Evolutionary conservation across 2,329 filamentous ascomycete genomes (phyloP).

Genomic region (Fusarium nelsonii): DNA sequence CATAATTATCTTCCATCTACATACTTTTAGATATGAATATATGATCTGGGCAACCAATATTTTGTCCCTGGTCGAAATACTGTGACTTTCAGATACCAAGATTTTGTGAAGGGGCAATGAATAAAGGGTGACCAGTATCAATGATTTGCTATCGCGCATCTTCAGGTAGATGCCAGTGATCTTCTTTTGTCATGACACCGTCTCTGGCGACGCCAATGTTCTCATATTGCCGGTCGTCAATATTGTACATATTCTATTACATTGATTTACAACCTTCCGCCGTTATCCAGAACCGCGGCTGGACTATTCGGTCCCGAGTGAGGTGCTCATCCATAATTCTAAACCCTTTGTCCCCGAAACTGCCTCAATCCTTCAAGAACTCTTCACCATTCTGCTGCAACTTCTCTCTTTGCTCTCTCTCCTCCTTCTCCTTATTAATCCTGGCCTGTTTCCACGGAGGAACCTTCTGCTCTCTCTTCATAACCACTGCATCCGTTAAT

Average conservation of each 20-base stretch:
- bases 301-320: neutral
- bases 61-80: conserved; percentile 10
- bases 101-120: neutral
- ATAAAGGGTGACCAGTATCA: neutral
- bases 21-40: conserved; percentile 28
- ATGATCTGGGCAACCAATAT: conserved; percentile 35
- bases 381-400: neutral
- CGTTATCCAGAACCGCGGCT: neutral
- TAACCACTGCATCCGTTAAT: conserved; percentile 44
- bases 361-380: neutral
- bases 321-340: neutral
- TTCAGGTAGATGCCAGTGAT: neutral
- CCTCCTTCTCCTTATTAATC: conserved; percentile 11
- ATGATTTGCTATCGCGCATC: neutral
- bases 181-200: neutral
- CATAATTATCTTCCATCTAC: conserved; percentile 35
- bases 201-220: neutral
- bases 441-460: conserved; percentile 24
- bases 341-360: neutral
- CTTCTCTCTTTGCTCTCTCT: neutral
- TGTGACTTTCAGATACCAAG: neutral
- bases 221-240: neutral
- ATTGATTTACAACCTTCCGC: neutral
- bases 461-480: conserved; percentile 50
- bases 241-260: neutral